Evolutionary conservation across 352 stramenopile genomes (phyloP).

Genomic region (Thraustochytrium sp.): DNA sequence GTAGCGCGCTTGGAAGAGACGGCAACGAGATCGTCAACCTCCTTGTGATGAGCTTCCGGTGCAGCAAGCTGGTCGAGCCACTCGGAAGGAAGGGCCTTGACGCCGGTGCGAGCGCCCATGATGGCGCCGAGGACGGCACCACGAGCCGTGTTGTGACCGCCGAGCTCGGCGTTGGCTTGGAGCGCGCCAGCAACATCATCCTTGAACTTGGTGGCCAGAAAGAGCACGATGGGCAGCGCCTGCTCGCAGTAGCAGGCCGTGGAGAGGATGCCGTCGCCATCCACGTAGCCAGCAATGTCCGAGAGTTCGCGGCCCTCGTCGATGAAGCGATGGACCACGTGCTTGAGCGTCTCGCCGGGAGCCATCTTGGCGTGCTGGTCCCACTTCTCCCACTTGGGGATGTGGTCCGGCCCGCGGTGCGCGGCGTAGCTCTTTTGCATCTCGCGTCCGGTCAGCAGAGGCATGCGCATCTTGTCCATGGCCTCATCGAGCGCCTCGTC

Average conservation of each 20-base stretch:
- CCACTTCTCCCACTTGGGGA: constrained; percentile 50
- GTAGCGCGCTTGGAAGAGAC: neutral
- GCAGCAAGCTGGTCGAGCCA: constrained; percentile 19
- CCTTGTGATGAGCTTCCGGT: neutral
- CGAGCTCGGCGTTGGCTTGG: constrained; percentile 46
- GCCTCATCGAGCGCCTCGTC: constrained; percentile 36
- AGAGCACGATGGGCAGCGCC: constrained; percentile 44
- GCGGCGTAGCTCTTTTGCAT: constrained; percentile 46
- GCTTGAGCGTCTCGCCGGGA: constrained; percentile 38
- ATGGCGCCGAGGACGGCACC: constrained; percentile 47
- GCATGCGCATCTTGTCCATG: constrained; percentile 48
- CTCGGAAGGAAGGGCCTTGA: neutral
- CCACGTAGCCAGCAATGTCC: constrained; percentile 45
- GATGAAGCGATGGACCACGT: constrained; percentile 20
- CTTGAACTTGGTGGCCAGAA: constrained; percentile 48
- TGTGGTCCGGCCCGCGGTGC: constrained; percentile 39
- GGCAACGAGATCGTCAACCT: neutral
- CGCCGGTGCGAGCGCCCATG: constrained; percentile 29
- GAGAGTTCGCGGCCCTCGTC: constrained; percentile 14
- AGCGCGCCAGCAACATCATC: constrained; percentile 45
- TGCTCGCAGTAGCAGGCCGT: constrained; percentile 49
- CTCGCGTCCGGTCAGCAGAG: constrained; percentile 39
- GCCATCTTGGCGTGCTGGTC: constrained; percentile 46
- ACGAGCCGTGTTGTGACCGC: constrained; percentile 45
- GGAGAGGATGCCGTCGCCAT: constrained; percentile 40